Base-by-base conservation (phyloP, 768 basidiomycete genomes). In the Boletus fagicola region DNA sequence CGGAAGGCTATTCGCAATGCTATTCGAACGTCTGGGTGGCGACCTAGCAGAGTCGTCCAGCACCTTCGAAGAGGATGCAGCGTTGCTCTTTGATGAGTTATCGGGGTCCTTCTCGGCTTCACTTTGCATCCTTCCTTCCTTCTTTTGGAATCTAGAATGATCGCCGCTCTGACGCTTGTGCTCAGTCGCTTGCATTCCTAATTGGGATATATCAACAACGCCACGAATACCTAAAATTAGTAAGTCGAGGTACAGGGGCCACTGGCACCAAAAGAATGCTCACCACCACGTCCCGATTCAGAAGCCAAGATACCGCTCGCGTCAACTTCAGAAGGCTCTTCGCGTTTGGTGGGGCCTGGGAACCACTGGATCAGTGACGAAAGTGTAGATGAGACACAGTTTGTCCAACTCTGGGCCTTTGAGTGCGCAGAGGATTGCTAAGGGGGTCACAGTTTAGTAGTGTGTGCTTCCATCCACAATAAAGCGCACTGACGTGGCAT, bases 401-500 rank as follows among this genome's bases (percentile, higher is more conserved):
- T 51, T 11, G 51, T 44, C 67, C 68, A 65, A 35, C 26, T 6
- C 24, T 26, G 56, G 12, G 36, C 13, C n/a, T 50, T 56, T 1
- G 56, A 43, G 9, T 18, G 44, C 18, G 46, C 44, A 40, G 58
- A 51, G 1, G 60, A 63, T 53, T 56, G 49, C 64, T 68, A 26
- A 50, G 7, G n/a, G 18, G 8, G 22, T 31, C 30, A 44, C 45
- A 48, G 15, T 47, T 56, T 16, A 46, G 46, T 42, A 7, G 28
- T 15, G 31, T 26, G 26, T 11, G 18, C 20, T 9, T n/a, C 13
- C 22, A 22, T n/a, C 35, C 9, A 38, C 18, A 4, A 30, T 12
- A 9, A 54, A 53, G 20, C 15, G 54, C 20, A 69, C 78, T 18
- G 55, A 89, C 90, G 64, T 83, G 70, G 54, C 81, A 82, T 5